Base-by-base conservation (phyloP, 2,329 filamentous ascomycete species). In the Nigrospora oryzae region DNA sequence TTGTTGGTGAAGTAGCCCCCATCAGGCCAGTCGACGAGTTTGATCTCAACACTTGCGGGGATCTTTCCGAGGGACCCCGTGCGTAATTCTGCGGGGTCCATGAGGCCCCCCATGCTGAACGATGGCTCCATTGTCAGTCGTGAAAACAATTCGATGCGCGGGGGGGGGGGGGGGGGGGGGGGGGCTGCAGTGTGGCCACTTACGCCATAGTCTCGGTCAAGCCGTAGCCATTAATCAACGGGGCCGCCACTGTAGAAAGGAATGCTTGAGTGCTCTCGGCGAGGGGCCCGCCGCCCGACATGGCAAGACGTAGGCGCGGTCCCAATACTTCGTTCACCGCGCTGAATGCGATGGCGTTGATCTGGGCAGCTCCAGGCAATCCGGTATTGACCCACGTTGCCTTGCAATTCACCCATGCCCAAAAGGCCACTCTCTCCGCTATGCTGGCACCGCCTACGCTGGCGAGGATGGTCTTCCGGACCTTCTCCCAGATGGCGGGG, bases 271-370 rank as follows among this genome's bases (percentile, higher is more conserved):
- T 95, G 40, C 93, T 87, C 66, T 85, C 88, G 30, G 88, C 79
- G 39, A 95, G 77, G 5, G 89, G 88, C 1, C 89, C 88, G 61
- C 88, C 89, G 48, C 89, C 89, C 61, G 88, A 93, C 79, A 95
- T 16, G 75, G 68, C 84, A 85, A 43, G 94, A 78, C 56, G 87
- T 83, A 51, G 95, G 71, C 47, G 78, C 76, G 32, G 14, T 42
- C 89, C 89, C 60, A 89, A 94, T 13, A 87, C 88, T 56, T 93
- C 88, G 68, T 88, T 90, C 62, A 95, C 77, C 72, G 94, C 94
- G 69, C 87, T 90, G 74, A 95, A 95, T 11, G 94, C 84, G 4
- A 94, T 67, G 1, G 81, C 74, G 58, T 95, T 89, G 42, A 95
- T 70, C 37, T 91, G 53, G 45, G 76, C 79, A 19, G 78, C 73